Base-by-base conservation (phyloP, 192 early-diverging fungal genomes). In the Dimargaris xerosporica region DNA sequence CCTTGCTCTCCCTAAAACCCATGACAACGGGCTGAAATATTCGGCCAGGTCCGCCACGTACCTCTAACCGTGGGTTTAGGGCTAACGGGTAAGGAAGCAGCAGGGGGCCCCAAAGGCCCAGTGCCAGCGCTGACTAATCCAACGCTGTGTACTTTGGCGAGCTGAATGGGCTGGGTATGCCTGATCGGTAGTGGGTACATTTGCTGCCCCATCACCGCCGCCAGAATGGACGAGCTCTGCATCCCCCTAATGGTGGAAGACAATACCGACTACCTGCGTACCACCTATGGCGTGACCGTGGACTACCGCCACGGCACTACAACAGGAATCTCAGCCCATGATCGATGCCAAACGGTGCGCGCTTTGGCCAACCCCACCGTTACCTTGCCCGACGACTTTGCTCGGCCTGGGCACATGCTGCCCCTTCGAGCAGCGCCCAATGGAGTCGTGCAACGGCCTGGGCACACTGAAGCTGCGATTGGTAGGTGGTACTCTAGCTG, bases 211-310 rank as follows among this genome's bases (percentile, higher is more conserved):
- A 83, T 87, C 47, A 73, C 79, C n/a, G 75, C 73, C 0, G 84
- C 87, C 56, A 78, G 91, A 26, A 72, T 96, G 61, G 86, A 94
- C 66, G 78, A 85, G 65, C 80, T 99, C 5, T 70, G 88, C 0
- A 70, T 99, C 34, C 94, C 94, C 25, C 71, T 96, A 59, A 99
- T 99, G 96, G 96, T 99, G 41, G 78, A 84, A 62, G 73, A 89
- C 61, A 96, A 90, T 75, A 82, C 87, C 9, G 96, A 99, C 60
- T 77, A 85, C 44, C 78, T 93, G 73, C 84, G 89, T 64, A 99
- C 96, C 23, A 91, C 93, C 13, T 99, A 96, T 69, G 94, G 93
- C 0, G 73, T 99, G 47, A 87, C 89, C 0, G 87, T 94, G 6
- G 94, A 99, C 65, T 89, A 85, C 31, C 75, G 80, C 9, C 77